Evolutionary conservation across 148 eudicot species (phyloP), one percentile per base, ranked within the genome.

Genomic region (Cornus kousa): DNA sequence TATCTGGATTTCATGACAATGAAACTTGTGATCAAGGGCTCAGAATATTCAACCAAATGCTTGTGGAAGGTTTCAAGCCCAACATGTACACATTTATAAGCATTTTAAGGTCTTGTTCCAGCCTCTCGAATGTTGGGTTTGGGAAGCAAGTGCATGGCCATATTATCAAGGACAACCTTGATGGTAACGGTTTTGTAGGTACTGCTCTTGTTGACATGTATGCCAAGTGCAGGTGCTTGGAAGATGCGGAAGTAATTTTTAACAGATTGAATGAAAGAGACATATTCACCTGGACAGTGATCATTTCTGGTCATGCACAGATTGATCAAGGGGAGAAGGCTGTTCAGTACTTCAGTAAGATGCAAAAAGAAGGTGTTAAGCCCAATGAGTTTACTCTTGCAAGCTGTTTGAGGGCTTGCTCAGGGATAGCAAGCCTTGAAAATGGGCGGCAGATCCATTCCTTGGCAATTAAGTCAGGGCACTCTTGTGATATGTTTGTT

Each of bases 121-220:
- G 86, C 78, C 72, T 83, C 40, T 48, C 35, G 13, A 67, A 85
- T 74, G 9, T 77, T 43, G 23, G 55, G 12, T 78, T 82, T 65
- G 90, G 87, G 77, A 87, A 79, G 74, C 90, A 87, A 83, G 78
- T 87, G 23, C 90, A 87, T 83, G 77, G 84, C n/a, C 80, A 60
- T 68, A 68, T 85, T 60, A 70, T 85, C 14, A 87, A 87, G 76
- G 82, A 57, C 7, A 74, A 55, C 19, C 67, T 84, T 72, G 81
- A 67, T 23, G 37, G 33, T 37, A 66, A 82, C 53, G 10, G 48
- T 19, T 80, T 77, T 24, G 67, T 84, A 70, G 90, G 84, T 72
- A 83, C 90, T 24, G 83, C 86, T 72, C 76, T 88, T 33, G 66
- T 88, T 55, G 88, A 88, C 82, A 83, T 88, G 88, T 88, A 88